Percentiles rank a stretch among this genome's conserved stretches.
These are phyloP conservation scores for Yamagishiella unicocca DNA, from an alignment of 139 green algal species.

Conservation along the genomic window DNA sequence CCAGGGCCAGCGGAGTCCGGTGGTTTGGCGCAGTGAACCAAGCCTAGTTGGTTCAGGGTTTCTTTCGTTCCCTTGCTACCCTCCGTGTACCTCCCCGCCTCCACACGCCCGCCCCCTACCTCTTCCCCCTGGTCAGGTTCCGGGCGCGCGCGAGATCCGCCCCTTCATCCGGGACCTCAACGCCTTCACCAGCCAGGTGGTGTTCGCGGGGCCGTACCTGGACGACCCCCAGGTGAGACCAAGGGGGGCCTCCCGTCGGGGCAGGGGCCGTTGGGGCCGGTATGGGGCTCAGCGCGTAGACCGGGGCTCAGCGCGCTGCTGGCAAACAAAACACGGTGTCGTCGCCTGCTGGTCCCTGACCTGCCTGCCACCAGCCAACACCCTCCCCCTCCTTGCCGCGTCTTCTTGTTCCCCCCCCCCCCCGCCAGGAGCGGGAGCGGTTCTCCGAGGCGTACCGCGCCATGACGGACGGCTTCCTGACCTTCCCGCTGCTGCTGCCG, in stretches of 20 bases:
- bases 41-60: too few relatives aligned
- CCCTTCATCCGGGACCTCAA: conserved; percentile 80
- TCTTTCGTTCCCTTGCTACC: too few relatives aligned
- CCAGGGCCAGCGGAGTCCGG: too few relatives aligned
- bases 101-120: background rate
- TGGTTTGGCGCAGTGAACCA: too few relatives aligned
- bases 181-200: conserved; percentile 80
- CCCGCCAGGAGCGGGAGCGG: conserved; percentile 50
- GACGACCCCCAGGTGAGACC: conserved; percentile 64
- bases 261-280: background rate
- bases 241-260: background rate
- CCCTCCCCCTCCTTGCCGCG: background rate
- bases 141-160: conserved; percentile 52
- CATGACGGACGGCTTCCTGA: conserved; percentile 88
- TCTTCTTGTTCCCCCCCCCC: background rate
- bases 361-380: background rate
- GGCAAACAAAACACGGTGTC: too few relatives aligned
- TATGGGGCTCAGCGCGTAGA: too few relatives aligned
- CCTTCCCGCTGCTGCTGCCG: conserved; percentile 86
- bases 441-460: conserved; percentile 79
- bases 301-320: too few relatives aligned
- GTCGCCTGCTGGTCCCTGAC: background rate
- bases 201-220: conserved; percentile 92
- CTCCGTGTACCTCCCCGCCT: background rate
- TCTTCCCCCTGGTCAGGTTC: background rate